Conservation (phyloP, 139 green algal species). For the Monoraphidium neglectum region DNA sequence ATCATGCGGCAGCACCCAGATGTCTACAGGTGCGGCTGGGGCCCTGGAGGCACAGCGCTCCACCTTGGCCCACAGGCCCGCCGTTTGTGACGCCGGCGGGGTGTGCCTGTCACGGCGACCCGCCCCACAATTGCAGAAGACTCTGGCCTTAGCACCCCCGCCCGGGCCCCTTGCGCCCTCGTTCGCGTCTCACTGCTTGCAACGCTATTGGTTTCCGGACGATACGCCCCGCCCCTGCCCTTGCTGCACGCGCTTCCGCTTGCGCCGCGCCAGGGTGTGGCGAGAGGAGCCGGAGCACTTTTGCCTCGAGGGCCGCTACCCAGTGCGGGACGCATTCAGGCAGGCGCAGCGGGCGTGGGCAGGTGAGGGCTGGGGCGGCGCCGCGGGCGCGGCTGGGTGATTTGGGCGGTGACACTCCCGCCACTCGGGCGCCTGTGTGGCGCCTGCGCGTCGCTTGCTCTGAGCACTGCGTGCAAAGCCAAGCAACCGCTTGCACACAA, state of each 20-base stretch:
- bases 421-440: background rate
- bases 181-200: no score
- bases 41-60: background rate
- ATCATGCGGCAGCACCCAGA: slow-evolving; percentile 22
- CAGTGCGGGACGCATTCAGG: slow-evolving; percentile 57
- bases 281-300: slow-evolving; percentile 60
- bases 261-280: slow-evolving; percentile 40
- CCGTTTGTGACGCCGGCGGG: no score
- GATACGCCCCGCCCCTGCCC: background rate
- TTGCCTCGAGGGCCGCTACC: slow-evolving; percentile 55
- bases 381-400: background rate
- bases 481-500: no score
- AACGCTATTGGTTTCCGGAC: no score
- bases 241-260: background rate
- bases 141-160: no score
- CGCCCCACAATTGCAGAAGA: no score
- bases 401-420: background rate
- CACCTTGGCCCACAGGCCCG: no score
- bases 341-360: slow-evolving; percentile 45
- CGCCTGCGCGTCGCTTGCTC: background rate
- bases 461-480: background rate
- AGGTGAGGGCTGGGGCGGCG: slow-evolving; percentile 28
- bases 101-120: no score
- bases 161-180: no score
- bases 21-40: slow-evolving; percentile 9